Conservation (phyloP, 106 monocot species). For the Phalaenopsis aphrodite region DNA sequence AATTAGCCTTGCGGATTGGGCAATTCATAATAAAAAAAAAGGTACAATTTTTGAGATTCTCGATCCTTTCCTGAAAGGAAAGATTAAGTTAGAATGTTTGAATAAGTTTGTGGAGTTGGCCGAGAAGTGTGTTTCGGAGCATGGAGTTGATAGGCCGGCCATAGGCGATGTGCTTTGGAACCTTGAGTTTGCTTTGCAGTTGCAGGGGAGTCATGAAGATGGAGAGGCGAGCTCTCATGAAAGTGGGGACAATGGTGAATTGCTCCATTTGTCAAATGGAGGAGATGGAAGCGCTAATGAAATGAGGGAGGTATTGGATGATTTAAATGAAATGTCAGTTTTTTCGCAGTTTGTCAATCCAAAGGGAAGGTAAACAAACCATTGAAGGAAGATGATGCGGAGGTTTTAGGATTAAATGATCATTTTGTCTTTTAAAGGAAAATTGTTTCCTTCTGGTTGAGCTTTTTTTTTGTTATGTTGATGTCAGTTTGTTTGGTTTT, state of each 20-base stretch:
- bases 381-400: neutral
- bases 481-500: no score
- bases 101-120: constrained; percentile 53
- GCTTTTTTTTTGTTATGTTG: no score
- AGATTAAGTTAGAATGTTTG: constrained; percentile 52
- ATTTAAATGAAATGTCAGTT: neutral
- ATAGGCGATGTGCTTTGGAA: constrained; percentile 95
- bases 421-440: no score
- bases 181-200: constrained; percentile 51
- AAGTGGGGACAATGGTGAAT: neutral
- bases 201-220: constrained; percentile 36
- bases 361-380: neutral
- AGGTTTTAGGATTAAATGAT: neutral
- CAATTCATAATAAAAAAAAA: constrained; percentile 29
- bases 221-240: neutral
- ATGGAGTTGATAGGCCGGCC: constrained; percentile 51
- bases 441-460: no score
- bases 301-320: neutral
- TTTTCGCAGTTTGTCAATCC: constrained; percentile 12
- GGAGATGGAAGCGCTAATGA: neutral
- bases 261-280: neutral
- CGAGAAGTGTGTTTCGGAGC: constrained; percentile 58
- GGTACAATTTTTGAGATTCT: constrained; percentile 38
- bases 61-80: constrained; percentile 41
- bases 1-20: constrained; percentile 67